A percentile compares a stretch with the other conserved stretches of the same genome.
Conservation (phyloP, 2,329 filamentous ascomycete species). For the Xylaria hypoxylon region DNA sequence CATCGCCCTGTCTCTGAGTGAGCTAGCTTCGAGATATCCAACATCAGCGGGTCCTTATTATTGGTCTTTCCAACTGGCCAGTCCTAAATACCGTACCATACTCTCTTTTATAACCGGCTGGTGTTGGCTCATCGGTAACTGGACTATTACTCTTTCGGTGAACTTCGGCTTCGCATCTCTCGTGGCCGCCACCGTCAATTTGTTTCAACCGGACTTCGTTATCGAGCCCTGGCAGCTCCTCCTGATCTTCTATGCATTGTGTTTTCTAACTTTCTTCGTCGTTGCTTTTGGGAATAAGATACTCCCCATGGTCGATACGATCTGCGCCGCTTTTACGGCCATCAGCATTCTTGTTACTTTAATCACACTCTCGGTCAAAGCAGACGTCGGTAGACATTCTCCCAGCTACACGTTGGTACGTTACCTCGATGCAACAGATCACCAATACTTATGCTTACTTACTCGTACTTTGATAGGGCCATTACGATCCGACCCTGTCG, state of each 20-base stretch:
- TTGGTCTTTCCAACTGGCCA: constrained; percentile 64
- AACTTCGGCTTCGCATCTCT: constrained; percentile 68
- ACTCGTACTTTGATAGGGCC: constrained; percentile 49
- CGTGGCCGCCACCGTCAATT: constrained; percentile 62
- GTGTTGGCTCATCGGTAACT: constrained; percentile 65
- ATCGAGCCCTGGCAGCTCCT: constrained; percentile 69
- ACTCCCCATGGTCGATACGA: constrained; percentile 69
- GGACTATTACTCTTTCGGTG: constrained; percentile 64
- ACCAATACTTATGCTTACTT: neutral
- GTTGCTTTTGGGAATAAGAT: constrained; percentile 68
- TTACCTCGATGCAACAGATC: neutral
- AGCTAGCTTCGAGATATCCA: constrained; percentile 64
- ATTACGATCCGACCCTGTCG: constrained; percentile 66
- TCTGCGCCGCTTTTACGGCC: constrained; percentile 66
- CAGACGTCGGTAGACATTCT: constrained; percentile 64
- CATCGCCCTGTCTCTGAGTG: constrained; percentile 62
- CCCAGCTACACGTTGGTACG: constrained; percentile 60
- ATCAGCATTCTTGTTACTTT: constrained; percentile 67
- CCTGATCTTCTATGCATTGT: constrained; percentile 71
- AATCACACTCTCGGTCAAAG: constrained; percentile 66
- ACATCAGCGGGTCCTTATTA: constrained; percentile 66
- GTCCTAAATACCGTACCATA: constrained; percentile 55
- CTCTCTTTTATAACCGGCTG: constrained; percentile 65
- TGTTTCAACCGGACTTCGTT: constrained; percentile 66
- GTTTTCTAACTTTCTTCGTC: constrained; percentile 64